These are phyloP conservation scores for Terana coerulea DNA, from an alignment of 768 basidiomycete genomes.

Conservation along the genomic window DNA sequence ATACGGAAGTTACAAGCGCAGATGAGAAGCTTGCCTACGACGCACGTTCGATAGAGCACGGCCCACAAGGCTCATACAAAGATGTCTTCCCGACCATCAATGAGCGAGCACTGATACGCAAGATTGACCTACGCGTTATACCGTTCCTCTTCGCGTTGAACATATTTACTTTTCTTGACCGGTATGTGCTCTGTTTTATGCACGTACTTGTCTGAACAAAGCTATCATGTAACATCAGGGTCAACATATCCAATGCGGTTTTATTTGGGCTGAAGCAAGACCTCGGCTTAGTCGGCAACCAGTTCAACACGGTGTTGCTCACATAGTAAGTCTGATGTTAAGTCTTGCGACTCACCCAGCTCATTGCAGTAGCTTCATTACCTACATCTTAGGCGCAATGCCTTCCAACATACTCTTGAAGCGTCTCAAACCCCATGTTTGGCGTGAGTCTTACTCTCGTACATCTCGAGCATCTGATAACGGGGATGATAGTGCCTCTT, in stretches of 20 bases:
- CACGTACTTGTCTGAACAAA: not conserved
- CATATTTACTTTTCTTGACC: too few species aligned
- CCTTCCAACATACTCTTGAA: conserved; percentile 33
- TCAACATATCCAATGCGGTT: conserved; percentile 30
- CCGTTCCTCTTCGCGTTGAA: too few species aligned
- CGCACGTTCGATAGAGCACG: too few species aligned
- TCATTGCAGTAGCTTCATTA: conserved; percentile 23
- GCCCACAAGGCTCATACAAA: too few species aligned
- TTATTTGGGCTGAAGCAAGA: conserved; percentile 29
- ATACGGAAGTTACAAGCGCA: too few species aligned
- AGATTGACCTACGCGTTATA: not conserved
- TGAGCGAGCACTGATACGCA: not conserved
- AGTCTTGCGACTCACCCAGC: not conserved
- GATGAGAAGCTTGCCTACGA: too few species aligned
- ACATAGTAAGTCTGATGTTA: conserved; percentile 22
- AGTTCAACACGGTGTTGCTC: conserved; percentile 27
- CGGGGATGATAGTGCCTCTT: conserved; percentile 29
- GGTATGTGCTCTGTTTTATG: too few species aligned
- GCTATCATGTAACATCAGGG: conserved; percentile 12
- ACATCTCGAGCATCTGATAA: too few species aligned
- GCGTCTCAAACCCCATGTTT: conserved; percentile 34
- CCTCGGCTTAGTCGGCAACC: conserved; percentile 21
- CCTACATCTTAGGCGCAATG: conserved; percentile 32
- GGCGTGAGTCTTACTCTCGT: conserved; percentile 27
- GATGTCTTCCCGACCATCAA: not conserved